These are phyloP conservation scores for Brassica balearica DNA, from an alignment of 441 rosid genomes.

Conservation along the genomic window DNA sequence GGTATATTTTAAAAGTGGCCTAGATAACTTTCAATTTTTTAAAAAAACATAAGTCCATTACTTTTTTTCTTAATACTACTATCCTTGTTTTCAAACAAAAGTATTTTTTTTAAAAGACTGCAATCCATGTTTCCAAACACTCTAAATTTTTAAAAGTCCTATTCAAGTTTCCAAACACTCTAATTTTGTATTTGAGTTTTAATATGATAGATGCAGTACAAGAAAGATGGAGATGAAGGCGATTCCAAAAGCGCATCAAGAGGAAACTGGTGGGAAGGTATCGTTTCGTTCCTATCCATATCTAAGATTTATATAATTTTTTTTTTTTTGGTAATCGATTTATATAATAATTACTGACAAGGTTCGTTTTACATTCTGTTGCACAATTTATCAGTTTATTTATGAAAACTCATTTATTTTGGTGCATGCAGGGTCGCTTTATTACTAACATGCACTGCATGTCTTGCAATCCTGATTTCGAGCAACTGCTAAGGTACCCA, in stretches of 20 bases:
- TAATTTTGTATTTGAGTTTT: too few relatives aligned
- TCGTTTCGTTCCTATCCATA: not conserved
- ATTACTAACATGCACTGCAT: constrained; percentile 32
- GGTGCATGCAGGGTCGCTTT: constrained; percentile 41
- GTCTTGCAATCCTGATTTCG: not conserved
- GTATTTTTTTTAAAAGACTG: too few relatives aligned
- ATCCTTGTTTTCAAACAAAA: too few relatives aligned
- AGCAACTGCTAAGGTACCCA: constrained; percentile 21
- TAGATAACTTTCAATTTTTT: too few relatives aligned
- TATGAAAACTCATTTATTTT: not conserved
- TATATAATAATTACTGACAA: not conserved
- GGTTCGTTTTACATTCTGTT: constrained; percentile 17
- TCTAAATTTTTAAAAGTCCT: too few relatives aligned
- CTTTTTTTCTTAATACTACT: too few relatives aligned
- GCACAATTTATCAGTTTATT: constrained; percentile 1
- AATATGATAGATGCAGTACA: constrained; percentile 43
- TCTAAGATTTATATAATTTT: not conserved
- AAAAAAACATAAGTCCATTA: too few relatives aligned
- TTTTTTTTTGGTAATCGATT: not conserved
- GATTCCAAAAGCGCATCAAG: constrained; percentile 75
- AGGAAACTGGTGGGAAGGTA: constrained; percentile 97
- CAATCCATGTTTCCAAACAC: too few relatives aligned
- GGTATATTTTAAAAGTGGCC: too few relatives aligned
- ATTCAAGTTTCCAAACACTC: too few relatives aligned
- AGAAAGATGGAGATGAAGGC: constrained; percentile 65